phyloP scores from a whole-genome alignment of 495 filamentous ascomycete genomes.

The Lentithecium fluviatile region DNA sequence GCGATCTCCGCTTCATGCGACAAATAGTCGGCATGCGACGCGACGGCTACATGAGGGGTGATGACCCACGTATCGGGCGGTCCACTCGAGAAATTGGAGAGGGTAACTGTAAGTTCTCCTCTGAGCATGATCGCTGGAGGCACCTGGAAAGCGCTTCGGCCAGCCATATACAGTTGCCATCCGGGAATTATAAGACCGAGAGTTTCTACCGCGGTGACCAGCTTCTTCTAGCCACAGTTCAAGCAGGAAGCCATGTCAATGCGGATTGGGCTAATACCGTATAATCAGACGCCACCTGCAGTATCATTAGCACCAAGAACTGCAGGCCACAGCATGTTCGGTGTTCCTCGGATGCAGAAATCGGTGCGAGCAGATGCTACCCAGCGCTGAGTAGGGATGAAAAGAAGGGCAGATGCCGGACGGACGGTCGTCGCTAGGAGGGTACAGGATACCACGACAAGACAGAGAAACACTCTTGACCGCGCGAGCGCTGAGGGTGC shows the following conservation, averaged over 20 bases:
- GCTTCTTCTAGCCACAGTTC: background rate
- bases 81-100: background rate
- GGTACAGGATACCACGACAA: background rate
- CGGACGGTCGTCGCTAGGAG: background rate
- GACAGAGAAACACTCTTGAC: background rate
- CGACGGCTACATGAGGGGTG: background rate
- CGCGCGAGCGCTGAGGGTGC: background rate
- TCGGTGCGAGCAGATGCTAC: background rate
- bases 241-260: background rate
- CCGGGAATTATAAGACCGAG: background rate
- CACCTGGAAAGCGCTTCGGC: background rate
- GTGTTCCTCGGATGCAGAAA: background rate
- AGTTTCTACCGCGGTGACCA: background rate
- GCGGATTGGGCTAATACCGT: background rate
- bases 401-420: background rate
- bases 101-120: background rate
- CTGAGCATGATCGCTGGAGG: background rate
- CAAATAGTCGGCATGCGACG: background rate
- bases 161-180: background rate
- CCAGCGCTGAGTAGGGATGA: background rate
- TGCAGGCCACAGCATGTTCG: background rate
- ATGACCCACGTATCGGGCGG: background rate
- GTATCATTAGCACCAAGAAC: background rate
- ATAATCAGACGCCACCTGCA: background rate
- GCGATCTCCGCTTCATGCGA: background rate